Evolutionary conservation across 2,329 filamentous ascomycete species (phyloP).

Genomic region (Camillea tinctor): DNA sequence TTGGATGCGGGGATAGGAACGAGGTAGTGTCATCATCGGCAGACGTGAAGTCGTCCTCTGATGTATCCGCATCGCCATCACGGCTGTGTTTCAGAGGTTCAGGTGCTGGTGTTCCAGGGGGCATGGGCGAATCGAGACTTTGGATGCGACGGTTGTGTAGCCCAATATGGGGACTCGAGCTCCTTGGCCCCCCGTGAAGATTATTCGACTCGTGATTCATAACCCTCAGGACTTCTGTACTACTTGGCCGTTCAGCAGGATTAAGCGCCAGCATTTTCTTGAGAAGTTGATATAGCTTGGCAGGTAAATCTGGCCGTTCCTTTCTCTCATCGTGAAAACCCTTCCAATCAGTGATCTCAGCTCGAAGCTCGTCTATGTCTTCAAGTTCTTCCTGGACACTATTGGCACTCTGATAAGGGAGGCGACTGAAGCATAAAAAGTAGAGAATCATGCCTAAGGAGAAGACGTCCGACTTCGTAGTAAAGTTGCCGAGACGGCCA

Average conservation of each 20-base stretch:
- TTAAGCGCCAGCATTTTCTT: conserved; percentile 77
- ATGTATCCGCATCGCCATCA: conserved; percentile 14
- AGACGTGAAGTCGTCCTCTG: conserved; percentile 22
- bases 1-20: conserved; percentile 27
- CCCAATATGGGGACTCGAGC: conserved; percentile 38
- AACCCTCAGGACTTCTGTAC: conserved; percentile 77
- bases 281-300: conserved; percentile 81
- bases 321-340: conserved; percentile 79
- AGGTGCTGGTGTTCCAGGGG: conserved; percentile 48
- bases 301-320: conserved; percentile 77
- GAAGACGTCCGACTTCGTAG: conserved; percentile 97
- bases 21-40: conserved; percentile 31
- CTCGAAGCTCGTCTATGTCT: conserved; percentile 79
- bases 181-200: conserved; percentile 34
- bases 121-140: conserved; percentile 53
- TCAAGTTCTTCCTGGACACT: conserved; percentile 87
- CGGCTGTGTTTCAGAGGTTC: conserved; percentile 35
- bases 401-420: conserved; percentile 85
- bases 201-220: conserved; percentile 67
- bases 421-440: conserved; percentile 90
- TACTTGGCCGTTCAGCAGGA: conserved; percentile 74
- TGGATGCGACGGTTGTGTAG: conserved; percentile 50
- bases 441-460: conserved; percentile 97
- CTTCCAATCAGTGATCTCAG: conserved; percentile 82
- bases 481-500: conserved; percentile 87